Conservation (phyloP, 768 basidiomycete species). For the Hygrocybe coccinea region DNA sequence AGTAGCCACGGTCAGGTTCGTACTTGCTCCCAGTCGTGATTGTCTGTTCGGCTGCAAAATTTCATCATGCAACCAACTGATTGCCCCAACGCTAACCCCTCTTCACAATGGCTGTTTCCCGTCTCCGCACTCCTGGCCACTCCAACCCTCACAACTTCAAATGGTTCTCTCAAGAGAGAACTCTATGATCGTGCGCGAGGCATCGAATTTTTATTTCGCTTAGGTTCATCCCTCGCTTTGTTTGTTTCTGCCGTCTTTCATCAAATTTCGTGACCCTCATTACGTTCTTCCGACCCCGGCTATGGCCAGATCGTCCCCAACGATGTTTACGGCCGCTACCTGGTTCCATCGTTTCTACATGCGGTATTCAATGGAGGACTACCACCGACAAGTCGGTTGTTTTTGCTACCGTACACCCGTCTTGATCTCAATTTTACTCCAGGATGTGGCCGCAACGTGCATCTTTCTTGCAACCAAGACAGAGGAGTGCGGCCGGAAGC, state of each 20-base stretch:
- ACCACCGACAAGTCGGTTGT: slow-evolving; percentile 65
- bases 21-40: too few species aligned
- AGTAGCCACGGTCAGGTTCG: too few species aligned
- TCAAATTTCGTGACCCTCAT: slow-evolving; percentile 9
- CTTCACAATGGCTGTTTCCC: slow-evolving; percentile 70
- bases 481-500: slow-evolving; percentile 82
- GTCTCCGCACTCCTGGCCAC: slow-evolving; percentile 52
- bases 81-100: slow-evolving; percentile 5
- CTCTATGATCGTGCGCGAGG: slow-evolving; percentile 77
- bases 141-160: slow-evolving; percentile 38
- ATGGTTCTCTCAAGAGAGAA: slow-evolving; percentile 58
- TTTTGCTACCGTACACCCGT: slow-evolving; percentile 8
- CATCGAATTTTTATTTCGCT: slow-evolving; percentile 78
- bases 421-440: slow-evolving; percentile 10
- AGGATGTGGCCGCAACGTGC: slow-evolving; percentile 84
- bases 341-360: slow-evolving; percentile 93
- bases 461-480: slow-evolving; percentile 90
- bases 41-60: too few species aligned
- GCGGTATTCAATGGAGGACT: slow-evolving; percentile 79
- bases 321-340: slow-evolving; percentile 80
- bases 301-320: slow-evolving; percentile 61
- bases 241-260: slow-evolving; percentile 38
- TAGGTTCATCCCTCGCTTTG: slow-evolving; percentile 74
- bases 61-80: too few species aligned
- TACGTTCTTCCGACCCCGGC: slow-evolving; percentile 8